These are phyloP conservation scores for Populus simonii DNA, from an alignment of 345 rosid species.

Conservation along the genomic window DNA sequence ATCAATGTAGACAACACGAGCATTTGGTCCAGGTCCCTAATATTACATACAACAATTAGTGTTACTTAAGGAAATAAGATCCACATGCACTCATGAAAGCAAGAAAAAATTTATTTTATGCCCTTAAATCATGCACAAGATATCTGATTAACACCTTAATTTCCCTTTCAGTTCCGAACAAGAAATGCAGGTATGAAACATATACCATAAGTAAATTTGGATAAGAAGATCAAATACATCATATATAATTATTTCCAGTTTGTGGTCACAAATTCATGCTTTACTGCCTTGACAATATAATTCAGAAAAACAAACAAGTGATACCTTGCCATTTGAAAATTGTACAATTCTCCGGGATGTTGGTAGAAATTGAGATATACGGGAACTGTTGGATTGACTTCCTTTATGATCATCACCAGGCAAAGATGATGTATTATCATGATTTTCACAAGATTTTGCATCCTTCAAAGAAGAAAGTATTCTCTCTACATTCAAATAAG, in stretches of 20 bases:
- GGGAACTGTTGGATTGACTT: conserved; percentile 34
- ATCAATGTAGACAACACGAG: conserved; percentile 80
- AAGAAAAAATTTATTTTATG: neutral
- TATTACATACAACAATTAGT: neutral
- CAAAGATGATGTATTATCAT: conserved; percentile 27
- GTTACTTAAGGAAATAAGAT: neutral
- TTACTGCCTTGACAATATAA: neutral
- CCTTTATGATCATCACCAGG: conserved; percentile 21
- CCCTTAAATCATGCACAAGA: neutral
- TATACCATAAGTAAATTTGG: neutral
- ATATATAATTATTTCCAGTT: neutral
- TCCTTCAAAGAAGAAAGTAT: conserved; percentile 67
- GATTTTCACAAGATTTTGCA: conserved; percentile 30
- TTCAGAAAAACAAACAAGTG: neutral
- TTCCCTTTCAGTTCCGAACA: neutral
- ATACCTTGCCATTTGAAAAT: conserved; percentile 93
- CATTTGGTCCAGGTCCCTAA: conserved; percentile 89
- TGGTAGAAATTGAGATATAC: conserved; percentile 77
- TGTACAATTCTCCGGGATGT: conserved; percentile 94
- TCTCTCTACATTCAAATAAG: conserved; percentile 50
- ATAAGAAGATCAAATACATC: neutral
- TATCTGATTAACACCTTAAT: neutral
- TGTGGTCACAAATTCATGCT: neutral
- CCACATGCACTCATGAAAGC: neutral
- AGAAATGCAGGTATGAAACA: neutral